Evolutionary conservation across 2,329 filamentous ascomycete species (phyloP), one percentile per base, ranked within the genome.

Genomic region (Akanthomyces uredinophilus): DNA sequence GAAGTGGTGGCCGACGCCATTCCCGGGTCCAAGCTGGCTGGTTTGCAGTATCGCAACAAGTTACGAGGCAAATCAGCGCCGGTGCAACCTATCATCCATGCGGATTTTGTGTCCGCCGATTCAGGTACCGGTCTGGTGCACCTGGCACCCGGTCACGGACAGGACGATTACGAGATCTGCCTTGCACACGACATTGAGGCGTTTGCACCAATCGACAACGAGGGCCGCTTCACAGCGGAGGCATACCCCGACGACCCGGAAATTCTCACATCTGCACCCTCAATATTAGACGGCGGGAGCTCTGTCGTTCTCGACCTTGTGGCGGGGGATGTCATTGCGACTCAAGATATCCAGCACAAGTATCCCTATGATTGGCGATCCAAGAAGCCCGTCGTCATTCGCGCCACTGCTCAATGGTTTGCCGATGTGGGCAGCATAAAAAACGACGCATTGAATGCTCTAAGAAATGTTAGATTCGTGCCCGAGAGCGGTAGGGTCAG

Each of bases 311-410:
- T 98, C 39, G 79, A 87, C 1, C 79, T 95, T 56, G 79, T 97
- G 2, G 77, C 80, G 29, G 78, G 82, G 0, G 78, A 86, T 64
- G 83, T 98, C 4, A 77, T 97, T 46, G 81, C 83, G 44, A 83
- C 83, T 4, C 89, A 96, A 67, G 81, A 81, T 62, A 89, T 94
- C 71, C 82, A 82, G 58, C 95, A 99, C 79, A 98, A 96, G 74
- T 98, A 98, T 72, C 95, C 95, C 0, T 96, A 98, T 68, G 95
- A 99, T 75, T 99, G 95, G 95, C 85, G 95, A 60, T 96, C 94
- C 0, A 99, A 98, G 75, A 83, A 90, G 67, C 95, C 95, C 1
- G 88, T 99, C 55, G 92, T 99, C 64, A 86, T 96, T 39, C 81
- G 95, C 66, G 94, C 95, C 4, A 99, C 96, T 0, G 91, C 93